Percentiles rank a stretch among this genome's conserved stretches.
Evolutionary conservation across 768 basidiomycete genomes (phyloP).

Genomic region (Panaeolus cyanescens): DNA sequence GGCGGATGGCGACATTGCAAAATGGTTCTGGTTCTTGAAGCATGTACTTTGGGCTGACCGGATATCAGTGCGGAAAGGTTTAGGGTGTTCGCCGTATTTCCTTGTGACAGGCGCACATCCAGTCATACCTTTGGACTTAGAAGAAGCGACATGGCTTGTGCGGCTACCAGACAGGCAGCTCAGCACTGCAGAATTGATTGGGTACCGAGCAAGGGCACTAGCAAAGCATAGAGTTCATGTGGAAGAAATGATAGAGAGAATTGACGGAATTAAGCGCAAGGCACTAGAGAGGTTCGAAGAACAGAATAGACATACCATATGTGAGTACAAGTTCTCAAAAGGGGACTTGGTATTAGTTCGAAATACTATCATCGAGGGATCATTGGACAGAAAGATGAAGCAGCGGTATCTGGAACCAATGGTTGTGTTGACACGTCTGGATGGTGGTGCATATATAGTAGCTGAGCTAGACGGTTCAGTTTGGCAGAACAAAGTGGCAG

Average conservation of each 20-base stretch:
- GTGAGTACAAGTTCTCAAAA: slow-evolving; percentile 21
- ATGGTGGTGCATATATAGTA: slow-evolving; percentile 30
- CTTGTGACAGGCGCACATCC: slow-evolving; percentile 34
- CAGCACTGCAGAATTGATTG: slow-evolving; percentile 11
- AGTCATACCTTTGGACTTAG: slow-evolving; percentile 18
- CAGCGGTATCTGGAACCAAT: slow-evolving; percentile 39
- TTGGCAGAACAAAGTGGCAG: slow-evolving; percentile 21
- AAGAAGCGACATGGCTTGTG: slow-evolving; percentile 15
- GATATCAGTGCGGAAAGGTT: slow-evolving; percentile 27
- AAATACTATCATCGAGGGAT: slow-evolving; percentile 32
- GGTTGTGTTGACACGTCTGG: slow-evolving; percentile 27
- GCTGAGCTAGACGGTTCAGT: slow-evolving; percentile 30
- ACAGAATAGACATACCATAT: slow-evolving; percentile 14
- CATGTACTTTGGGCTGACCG: slow-evolving; percentile 33
- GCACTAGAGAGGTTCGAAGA: slow-evolving; percentile 11
- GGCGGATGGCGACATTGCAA: too few relatives aligned
- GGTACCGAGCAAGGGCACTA: slow-evolving; percentile 13
- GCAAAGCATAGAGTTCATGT: slow-evolving; percentile 14
- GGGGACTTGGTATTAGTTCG: slow-evolving; percentile 36
- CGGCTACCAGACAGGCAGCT: not conserved
- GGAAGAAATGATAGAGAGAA: slow-evolving; percentile 17
- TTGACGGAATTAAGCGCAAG: slow-evolving; percentile 22
- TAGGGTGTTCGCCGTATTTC: slow-evolving; percentile 36
- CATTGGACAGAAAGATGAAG: slow-evolving; percentile 28
- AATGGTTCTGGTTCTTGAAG: too few relatives aligned